phyloP scores from a whole-genome alignment of 257 asterid species.

The Perilla frutescens region DNA sequence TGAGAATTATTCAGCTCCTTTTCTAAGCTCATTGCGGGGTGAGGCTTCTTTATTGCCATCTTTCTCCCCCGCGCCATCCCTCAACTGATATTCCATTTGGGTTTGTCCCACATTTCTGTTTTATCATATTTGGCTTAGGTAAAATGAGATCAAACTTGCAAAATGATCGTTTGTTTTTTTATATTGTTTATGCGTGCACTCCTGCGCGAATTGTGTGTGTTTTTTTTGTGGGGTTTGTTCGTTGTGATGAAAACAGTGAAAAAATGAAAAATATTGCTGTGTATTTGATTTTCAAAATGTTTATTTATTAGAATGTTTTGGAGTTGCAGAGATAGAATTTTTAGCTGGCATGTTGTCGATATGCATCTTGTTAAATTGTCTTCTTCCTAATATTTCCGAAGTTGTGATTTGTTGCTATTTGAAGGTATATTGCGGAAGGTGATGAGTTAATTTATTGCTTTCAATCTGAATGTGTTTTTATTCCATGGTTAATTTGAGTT shows the following conservation, averaged over 20 bases:
- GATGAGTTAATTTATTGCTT: slow-evolving; percentile 19
- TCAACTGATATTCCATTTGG: slow-evolving; percentile 53
- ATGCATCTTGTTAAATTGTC: slow-evolving; percentile 11
- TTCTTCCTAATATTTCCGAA: background rate
- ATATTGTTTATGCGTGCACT: background rate
- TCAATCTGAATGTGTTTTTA: slow-evolving; percentile 18
- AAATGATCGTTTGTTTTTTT: background rate
- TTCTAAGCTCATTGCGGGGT: too few relatives aligned
- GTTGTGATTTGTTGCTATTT: slow-evolving; percentile 26
- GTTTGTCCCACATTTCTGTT: slow-evolving; percentile 40
- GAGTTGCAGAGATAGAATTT: slow-evolving; percentile 34
- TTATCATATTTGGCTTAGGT: slow-evolving; percentile 46
- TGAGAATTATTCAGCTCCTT: too few relatives aligned
- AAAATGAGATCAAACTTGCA: background rate
- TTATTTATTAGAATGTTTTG: background rate
- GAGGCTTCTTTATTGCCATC: too few relatives aligned
- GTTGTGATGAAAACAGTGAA: slow-evolving; percentile 4
- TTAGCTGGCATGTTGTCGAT: slow-evolving; percentile 39
- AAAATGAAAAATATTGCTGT: slow-evolving; percentile 11
- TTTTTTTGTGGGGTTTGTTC: slow-evolving; percentile 21
- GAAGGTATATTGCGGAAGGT: slow-evolving; percentile 21
- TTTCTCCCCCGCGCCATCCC: slow-evolving; percentile 43
- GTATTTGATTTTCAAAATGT: background rate
- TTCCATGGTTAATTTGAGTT: slow-evolving; percentile 10
- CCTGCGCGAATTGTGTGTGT: slow-evolving; percentile 2